phyloP scores from a whole-genome alignment of 2,329 filamentous ascomycete species.

The Aspergillus clavatus region DNA sequence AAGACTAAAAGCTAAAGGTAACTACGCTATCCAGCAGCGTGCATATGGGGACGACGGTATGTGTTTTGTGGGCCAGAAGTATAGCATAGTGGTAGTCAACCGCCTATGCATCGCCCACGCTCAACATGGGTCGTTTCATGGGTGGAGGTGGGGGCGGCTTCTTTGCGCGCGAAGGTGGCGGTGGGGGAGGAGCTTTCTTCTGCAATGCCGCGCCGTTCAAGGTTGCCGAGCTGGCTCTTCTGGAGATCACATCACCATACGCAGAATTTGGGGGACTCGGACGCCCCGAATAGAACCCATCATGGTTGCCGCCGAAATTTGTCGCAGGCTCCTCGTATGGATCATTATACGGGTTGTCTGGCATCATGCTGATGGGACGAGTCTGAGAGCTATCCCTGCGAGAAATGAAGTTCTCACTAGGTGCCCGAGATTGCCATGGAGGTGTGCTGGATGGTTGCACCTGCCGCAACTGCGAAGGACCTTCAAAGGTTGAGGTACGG shows the following conservation, averaged over 20 bases:
- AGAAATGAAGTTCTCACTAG: conserved; percentile 52
- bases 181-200: conserved; percentile 59
- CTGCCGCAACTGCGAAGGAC: conserved; percentile 49
- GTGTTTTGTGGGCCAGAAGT: too few relatives aligned
- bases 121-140: conserved; percentile 51
- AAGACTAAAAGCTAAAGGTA: too few relatives aligned
- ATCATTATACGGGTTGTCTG: conserved; percentile 29
- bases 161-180: conserved; percentile 58
- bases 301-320: conserved; percentile 46
- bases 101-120: conserved; percentile 22
- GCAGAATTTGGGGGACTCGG: conserved; percentile 53
- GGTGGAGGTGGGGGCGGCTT: conserved; percentile 63
- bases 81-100: too few relatives aligned
- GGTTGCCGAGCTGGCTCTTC: conserved; percentile 48
- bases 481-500: conserved; percentile 57
- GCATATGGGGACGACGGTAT: too few relatives aligned
- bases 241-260: conserved; percentile 48
- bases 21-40: background rate
- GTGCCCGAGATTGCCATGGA: conserved; percentile 47
- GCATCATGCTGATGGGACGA: conserved; percentile 36
- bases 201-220: conserved; percentile 27
- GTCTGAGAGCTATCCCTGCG: conserved; percentile 46
- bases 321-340: conserved; percentile 50
- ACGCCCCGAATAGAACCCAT: conserved; percentile 45
- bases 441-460: conserved; percentile 48